phyloP scores from a whole-genome alignment of 2,329 filamentous ascomycete species.

The Colletotrichum sp. region DNA sequence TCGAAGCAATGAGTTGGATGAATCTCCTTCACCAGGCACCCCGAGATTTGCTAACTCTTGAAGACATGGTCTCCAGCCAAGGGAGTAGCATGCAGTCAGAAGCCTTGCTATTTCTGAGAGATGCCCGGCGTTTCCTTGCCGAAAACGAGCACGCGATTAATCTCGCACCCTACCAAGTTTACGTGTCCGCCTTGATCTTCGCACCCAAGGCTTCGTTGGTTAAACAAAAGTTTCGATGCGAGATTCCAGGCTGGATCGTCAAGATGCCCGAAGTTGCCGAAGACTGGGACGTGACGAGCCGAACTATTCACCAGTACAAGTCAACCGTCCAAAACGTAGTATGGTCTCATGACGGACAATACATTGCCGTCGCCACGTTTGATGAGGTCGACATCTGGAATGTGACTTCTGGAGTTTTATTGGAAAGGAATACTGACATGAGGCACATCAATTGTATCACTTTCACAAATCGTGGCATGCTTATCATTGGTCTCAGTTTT shows the following conservation, averaged over 20 bases:
- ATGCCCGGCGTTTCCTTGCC: not conserved
- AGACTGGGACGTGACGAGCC: not conserved
- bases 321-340: rapidly evolving
- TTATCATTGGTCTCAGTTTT: rapidly evolving
- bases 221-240: rapidly evolving
- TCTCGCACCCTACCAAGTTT: not conserved
- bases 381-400: not conserved
- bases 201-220: not conserved
- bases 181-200: not conserved
- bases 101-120: not conserved
- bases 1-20: not conserved
- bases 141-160: not conserved
- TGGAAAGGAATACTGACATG: not conserved
- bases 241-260: not conserved
- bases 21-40: not conserved
- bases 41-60: not conserved
- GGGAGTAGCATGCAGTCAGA: not conserved
- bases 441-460: not conserved
- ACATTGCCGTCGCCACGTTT: not conserved
- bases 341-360: not conserved
- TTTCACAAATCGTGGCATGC: not conserved
- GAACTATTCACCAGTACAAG: not conserved
- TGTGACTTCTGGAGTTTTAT: not conserved
- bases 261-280: not conserved
- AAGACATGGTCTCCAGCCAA: not conserved